Conservation (phyloP, 2,329 filamentous ascomycete species). For the Coniochaeta ligniaria region DNA sequence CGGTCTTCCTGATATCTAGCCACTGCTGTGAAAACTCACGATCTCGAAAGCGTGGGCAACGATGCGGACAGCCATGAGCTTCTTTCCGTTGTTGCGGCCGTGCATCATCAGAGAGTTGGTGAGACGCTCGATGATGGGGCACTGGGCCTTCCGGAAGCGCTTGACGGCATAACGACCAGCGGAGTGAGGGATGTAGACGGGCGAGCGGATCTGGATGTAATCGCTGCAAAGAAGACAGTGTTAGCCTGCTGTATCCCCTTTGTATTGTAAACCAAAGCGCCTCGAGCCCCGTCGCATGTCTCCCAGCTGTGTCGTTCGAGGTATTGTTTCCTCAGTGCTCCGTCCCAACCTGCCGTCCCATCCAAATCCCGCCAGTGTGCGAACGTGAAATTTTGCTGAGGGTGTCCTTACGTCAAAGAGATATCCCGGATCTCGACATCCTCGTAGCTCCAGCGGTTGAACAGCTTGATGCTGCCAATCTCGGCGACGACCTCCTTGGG, state of each 20-base stretch:
- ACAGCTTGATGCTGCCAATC: constrained; percentile 90
- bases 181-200: constrained; percentile 98
- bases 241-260: constrained; percentile 23
- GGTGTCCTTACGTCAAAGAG: constrained; percentile 85
- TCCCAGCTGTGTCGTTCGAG: background rate
- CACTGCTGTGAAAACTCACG: constrained; percentile 42
- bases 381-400: constrained; percentile 5
- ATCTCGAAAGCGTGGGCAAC: constrained; percentile 99
- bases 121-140: constrained; percentile 99
- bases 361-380: constrained; percentile 5
- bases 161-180: constrained; percentile 98
- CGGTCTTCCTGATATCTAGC: constrained; percentile 5
- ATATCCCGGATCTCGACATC: constrained; percentile 99
- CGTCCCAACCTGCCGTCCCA: background rate
- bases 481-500: constrained; percentile 89
- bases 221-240: constrained; percentile 55
- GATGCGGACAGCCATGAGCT: constrained; percentile 99
- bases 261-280: background rate
- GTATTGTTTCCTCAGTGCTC: background rate
- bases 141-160: constrained; percentile 99
- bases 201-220: constrained; percentile 98
- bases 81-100: constrained; percentile 99
- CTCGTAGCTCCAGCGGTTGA: constrained; percentile 97
- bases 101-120: constrained; percentile 99
- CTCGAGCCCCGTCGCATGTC: background rate